Base-by-base conservation (phyloP, 768 basidiomycete species). In the Boletus subcaerulescens region DNA sequence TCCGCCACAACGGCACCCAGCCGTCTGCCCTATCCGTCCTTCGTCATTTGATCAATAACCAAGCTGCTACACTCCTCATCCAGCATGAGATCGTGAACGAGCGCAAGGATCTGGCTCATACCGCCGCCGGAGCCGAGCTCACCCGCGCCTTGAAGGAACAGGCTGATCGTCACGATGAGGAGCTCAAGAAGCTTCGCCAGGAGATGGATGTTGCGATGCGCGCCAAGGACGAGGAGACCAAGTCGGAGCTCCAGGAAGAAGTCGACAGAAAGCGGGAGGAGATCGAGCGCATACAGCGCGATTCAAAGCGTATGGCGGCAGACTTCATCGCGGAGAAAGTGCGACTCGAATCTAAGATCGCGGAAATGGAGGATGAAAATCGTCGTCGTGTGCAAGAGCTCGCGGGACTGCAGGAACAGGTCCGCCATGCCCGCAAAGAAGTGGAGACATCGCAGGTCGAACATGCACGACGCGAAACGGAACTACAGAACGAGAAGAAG, bases 31-130 rank as follows among this genome's bases (percentile, higher is more conserved):
- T 71, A 0, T 56, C 60, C 11, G 73, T 83, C 49, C 56, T 85
- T 0, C 73, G 74, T 5, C 68, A 71, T 32, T 64, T 85, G 55
- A 58, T 79, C 15, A 65, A 69, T 26, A 74, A 68, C 8, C 65
- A 68, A 26, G 76, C 83, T 0, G 59, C 73, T 3, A 70, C 77
- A 2, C 70, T 85, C 4, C 74, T 73, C 22, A 83, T 86, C 47
- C 84, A 85, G 58, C 67, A 72, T 26, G 84, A 86, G 62, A 69
- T 84, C 14, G 79, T 84, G 5, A 77, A 77, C 53, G 70, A 79
- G 58, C 71, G 71, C 32, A 76, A 76, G 47, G 71, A 76, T 40
- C 74, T 85, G 15, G 70, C 76, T 2, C 71, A 84, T 48, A 84
- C 85, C 3, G 68, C 72, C 4, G 84, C 83, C 1, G 82, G 82